Evolutionary conservation across 805 yeast species (phyloP), one percentile per base, ranked within the genome.

Genomic region (Candida quercuum): DNA sequence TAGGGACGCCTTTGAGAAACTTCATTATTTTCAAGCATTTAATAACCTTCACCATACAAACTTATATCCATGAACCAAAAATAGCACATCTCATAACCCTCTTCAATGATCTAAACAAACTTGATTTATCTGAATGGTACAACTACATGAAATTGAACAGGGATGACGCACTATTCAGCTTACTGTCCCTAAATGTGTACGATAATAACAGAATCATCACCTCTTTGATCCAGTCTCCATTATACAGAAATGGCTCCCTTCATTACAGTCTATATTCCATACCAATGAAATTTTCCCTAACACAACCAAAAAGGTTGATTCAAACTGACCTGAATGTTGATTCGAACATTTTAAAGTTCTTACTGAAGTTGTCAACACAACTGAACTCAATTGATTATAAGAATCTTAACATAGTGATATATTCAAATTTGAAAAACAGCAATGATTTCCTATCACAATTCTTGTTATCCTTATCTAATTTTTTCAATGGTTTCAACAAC

Each of bases 21-120:
- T 76, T 77, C 54, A 70, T 70, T 40, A 68, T 71, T 27, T 77
- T 79, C 59, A 75, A 73, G 49, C 86, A 86, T 7, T 48, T 80
- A 37, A 51, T 81, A 28, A 55, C 74, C 32, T 66, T 76, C 25
- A 66, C 78, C 5, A 61, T 81, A 31, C 79, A 56, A 19, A 34
- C 36, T 5, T 60, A 59, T 33, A 51, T 61, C 44, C 28, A 40
- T 0, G 51, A 47, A 18, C 47, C 49, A 4, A 41, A 42, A 9
- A 14, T 52, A 15, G 13, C 39, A 4, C 54, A 50, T 28, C 28
- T 54, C 11, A 29, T 47, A 3, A 28, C 49, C 2, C 28, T 54
- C 14, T 54, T 43, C 43, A 52, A 54, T 28, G 38, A 43, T 11
- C 35, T 50, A 9, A 54, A 54, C 32, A 29, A 40, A 11, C 47